Evolutionary conservation across 208 protist species (phyloP).

Genomic region (Tritrichomonas musculus): DNA sequence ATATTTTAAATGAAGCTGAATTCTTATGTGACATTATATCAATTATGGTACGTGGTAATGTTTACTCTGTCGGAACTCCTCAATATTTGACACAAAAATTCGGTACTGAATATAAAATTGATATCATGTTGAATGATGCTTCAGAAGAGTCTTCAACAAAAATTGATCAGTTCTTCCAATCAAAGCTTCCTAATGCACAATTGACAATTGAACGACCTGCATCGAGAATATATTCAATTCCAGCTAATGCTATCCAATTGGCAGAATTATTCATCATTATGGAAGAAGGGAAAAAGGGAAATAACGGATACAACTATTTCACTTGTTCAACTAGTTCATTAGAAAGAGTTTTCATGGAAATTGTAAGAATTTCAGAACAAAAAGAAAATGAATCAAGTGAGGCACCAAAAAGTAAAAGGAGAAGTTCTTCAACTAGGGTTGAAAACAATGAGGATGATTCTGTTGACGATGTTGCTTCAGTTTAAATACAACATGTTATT

Average conservation of each 20-base stretch:
- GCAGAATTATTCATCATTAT: not conserved
- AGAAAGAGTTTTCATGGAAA: constrained; percentile 18
- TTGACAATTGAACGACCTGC: not conserved
- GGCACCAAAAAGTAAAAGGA: too few species aligned
- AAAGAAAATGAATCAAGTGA: too few species aligned
- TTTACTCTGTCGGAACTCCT: not conserved
- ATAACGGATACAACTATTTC: not conserved
- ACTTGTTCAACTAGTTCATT: constrained; percentile 7
- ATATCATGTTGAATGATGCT: not conserved
- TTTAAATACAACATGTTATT: too few species aligned
- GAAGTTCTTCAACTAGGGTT: too few species aligned
- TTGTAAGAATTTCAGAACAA: not conserved
- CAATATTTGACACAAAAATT: not conserved
- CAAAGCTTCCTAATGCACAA: not conserved
- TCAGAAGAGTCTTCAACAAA: not conserved
- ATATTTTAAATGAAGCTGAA: not conserved
- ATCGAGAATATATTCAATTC: not conserved
- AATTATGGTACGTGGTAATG: constrained; percentile 17
- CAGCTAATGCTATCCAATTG: not conserved
- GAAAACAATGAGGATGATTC: too few species aligned
- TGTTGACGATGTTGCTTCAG: too few species aligned
- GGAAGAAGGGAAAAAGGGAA: not conserved
- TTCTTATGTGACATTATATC: not conserved
- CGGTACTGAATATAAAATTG: constrained; percentile 3
- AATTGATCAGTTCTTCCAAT: not conserved